These are phyloP conservation scores for Antarctomyces pellizariae DNA, from an alignment of 495 filamentous ascomycete species.

Conservation along the genomic window DNA sequence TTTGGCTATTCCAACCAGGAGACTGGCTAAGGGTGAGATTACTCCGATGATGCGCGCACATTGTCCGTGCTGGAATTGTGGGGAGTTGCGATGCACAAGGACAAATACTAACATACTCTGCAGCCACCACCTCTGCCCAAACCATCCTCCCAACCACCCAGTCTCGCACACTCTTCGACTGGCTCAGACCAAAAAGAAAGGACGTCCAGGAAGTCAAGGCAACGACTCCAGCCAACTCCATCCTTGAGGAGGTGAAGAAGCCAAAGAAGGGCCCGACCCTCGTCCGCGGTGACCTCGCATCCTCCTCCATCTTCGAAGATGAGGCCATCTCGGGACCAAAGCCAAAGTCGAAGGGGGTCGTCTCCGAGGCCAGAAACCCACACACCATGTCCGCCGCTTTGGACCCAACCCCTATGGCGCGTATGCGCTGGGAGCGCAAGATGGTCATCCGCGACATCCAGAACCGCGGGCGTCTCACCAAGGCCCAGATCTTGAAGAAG, in stretches of 20 bases:
- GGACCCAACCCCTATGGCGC: constrained; percentile 42
- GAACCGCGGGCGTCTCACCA: constrained; percentile 39
- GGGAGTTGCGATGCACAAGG: no score
- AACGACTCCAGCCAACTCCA: constrained; percentile 4
- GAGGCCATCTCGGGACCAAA: constrained; percentile 14
- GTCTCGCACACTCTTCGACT: constrained; percentile 7
- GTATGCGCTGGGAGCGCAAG: constrained; percentile 56
- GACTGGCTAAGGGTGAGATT: no score
- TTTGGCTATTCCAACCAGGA: no score
- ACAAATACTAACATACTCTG: no score
- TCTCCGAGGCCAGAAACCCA: constrained; percentile 16
- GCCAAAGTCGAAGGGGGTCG: constrained; percentile 1
- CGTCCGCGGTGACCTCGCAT: constrained; percentile 17
- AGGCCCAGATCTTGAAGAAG: constrained; percentile 34
- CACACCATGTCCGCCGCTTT: constrained; percentile 28
- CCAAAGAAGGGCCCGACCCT: constrained; percentile 9
- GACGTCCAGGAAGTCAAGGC: no score
- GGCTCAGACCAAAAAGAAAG: constrained; percentile 1
- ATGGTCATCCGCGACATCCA: constrained; percentile 52
- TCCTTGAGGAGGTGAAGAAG: constrained; percentile 14
- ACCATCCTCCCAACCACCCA: constrained; percentile 8
- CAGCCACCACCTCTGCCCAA: no score
- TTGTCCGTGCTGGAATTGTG: no score
- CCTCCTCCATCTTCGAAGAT: constrained; percentile 37
- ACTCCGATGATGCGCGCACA: no score